A percentile compares a stretch with the other conserved stretches of the same genome.
Evolutionary conservation across 2,329 filamentous ascomycete genomes (phyloP).

Genomic region (Neonectria coccinea): DNA sequence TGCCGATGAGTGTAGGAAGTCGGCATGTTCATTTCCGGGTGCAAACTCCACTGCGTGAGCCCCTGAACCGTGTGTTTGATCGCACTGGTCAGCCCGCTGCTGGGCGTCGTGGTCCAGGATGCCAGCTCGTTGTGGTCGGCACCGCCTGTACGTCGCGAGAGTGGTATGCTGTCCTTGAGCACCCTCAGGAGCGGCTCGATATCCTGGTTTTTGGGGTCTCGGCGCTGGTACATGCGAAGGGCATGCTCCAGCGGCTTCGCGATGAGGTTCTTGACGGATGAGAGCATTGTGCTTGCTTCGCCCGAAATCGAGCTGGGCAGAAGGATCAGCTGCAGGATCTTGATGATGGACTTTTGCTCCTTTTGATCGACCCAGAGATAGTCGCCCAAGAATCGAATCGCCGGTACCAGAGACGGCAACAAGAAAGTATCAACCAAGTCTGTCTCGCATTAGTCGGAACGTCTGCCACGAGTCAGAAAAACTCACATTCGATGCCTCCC

Average conservation of each 20-base stretch:
- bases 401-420: constrained; percentile 80
- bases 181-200: constrained; percentile 76
- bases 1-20: constrained; percentile 80
- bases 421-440: constrained; percentile 84
- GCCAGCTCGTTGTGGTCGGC: constrained; percentile 76
- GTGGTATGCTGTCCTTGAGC: constrained; percentile 69
- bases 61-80: constrained; percentile 71
- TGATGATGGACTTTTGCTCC: constrained; percentile 76
- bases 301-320: constrained; percentile 76
- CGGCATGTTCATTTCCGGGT: constrained; percentile 67
- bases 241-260: constrained; percentile 76
- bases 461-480: not conserved
- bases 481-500: constrained; percentile 79
- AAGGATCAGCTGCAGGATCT: constrained; percentile 79
- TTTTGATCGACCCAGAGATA: constrained; percentile 75
- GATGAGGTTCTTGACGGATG: constrained; percentile 77
- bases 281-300: constrained; percentile 78
- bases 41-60: constrained; percentile 75
- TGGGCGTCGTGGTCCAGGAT: constrained; percentile 69
- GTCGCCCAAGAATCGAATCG: constrained; percentile 76
- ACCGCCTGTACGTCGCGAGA: constrained; percentile 71
- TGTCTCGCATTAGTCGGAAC: constrained; percentile 48
- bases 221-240: constrained; percentile 73
- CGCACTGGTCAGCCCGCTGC: constrained; percentile 67
- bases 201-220: constrained; percentile 74